phyloP scores from a whole-genome alignment of 2,329 filamentous ascomycete species.

The Lithohypha guttulata region DNA sequence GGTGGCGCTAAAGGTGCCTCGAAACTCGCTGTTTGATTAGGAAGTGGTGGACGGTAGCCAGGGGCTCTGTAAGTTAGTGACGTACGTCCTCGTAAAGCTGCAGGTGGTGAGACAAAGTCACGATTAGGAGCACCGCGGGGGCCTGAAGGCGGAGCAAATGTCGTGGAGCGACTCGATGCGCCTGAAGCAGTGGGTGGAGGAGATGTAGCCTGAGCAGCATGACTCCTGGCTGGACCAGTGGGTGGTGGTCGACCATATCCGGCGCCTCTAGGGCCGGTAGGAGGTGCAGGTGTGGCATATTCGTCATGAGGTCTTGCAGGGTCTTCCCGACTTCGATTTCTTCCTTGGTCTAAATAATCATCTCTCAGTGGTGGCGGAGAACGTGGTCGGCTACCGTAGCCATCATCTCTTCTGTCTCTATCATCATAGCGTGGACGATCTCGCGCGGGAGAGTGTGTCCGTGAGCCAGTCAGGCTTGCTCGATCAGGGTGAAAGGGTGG shows the following conservation, averaged over 20 bases:
- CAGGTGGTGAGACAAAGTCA: slow-evolving; percentile 26
- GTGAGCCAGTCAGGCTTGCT: slow-evolving; percentile 27
- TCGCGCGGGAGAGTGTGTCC: slow-evolving; percentile 8
- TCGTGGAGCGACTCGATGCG: slow-evolving; percentile 29
- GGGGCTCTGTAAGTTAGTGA: slow-evolving; percentile 26
- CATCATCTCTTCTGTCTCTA: slow-evolving; percentile 6
- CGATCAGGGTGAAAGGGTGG: slow-evolving; percentile 48
- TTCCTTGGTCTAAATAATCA: slow-evolving; percentile 14
- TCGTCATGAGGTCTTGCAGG: slow-evolving; percentile 15
- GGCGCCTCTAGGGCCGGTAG: slow-evolving; percentile 20
- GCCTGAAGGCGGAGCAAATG: slow-evolving; percentile 37
- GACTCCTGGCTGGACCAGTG: slow-evolving; percentile 24
- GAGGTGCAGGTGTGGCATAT: slow-evolving; percentile 21
- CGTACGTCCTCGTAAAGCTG: slow-evolving; percentile 21
- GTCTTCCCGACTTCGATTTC: slow-evolving; percentile 7
- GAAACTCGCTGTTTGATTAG: slow-evolving; percentile 6
- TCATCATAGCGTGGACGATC: slow-evolving; percentile 9
- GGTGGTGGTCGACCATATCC: slow-evolving; percentile 22
- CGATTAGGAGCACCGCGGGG: slow-evolving; percentile 32
- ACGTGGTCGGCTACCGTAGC: slow-evolving; percentile 2
- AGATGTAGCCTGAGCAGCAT: slow-evolving; percentile 20
- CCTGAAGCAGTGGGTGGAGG: slow-evolving; percentile 31
- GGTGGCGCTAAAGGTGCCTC: slow-evolving; percentile 9
- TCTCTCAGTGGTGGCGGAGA: slow-evolving; percentile 17
- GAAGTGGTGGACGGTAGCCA: slow-evolving; percentile 8